Percentiles rank a stretch among this genome's conserved stretches.
Conservation (phyloP, 2,329 filamentous ascomycete species). For the Cladosporium sp. region DNA sequence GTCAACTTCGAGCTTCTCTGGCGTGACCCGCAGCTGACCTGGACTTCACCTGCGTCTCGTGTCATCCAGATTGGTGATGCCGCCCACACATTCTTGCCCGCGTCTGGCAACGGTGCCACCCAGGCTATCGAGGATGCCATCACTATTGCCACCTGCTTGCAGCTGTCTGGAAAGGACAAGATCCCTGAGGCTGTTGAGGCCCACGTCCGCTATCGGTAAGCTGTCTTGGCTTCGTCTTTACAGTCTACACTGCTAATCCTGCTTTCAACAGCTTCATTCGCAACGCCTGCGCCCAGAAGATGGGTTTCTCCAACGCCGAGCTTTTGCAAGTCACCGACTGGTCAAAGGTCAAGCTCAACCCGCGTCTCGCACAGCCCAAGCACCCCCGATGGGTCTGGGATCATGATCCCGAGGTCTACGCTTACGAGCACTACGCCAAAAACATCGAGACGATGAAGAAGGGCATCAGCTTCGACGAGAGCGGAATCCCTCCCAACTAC, state of each 20-base stretch:
- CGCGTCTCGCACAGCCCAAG: constrained; percentile 40
- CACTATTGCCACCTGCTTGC: constrained; percentile 43
- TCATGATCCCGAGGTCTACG: constrained; percentile 44
- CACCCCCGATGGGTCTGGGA: constrained; percentile 44
- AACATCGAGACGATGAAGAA: constrained; percentile 39
- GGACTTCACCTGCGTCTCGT: constrained; percentile 40
- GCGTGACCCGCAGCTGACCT: constrained; percentile 43
- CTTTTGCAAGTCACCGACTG: constrained; percentile 47
- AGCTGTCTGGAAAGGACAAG: constrained; percentile 41
- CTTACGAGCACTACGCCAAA: constrained; percentile 41
- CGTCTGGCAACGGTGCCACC: constrained; percentile 41
- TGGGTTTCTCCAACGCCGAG: constrained; percentile 45
- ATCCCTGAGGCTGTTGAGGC: constrained; percentile 35
- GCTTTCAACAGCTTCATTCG: constrained; percentile 38
- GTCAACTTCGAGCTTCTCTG: constrained; percentile 48
- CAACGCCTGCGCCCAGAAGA: constrained; percentile 47
- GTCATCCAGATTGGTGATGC: constrained; percentile 44
- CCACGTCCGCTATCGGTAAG: constrained; percentile 40
- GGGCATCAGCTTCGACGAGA: constrained; percentile 41
- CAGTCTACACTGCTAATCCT: constrained; percentile 5
- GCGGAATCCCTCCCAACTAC: constrained; percentile 41
- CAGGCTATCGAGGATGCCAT: constrained; percentile 46
- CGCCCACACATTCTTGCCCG: constrained; percentile 44
- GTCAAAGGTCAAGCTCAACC: constrained; percentile 45
- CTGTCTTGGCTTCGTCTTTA: neutral